phyloP scores from a whole-genome alignment of 1,284 basidiomycete species.

The Pterula multifida region DNA sequence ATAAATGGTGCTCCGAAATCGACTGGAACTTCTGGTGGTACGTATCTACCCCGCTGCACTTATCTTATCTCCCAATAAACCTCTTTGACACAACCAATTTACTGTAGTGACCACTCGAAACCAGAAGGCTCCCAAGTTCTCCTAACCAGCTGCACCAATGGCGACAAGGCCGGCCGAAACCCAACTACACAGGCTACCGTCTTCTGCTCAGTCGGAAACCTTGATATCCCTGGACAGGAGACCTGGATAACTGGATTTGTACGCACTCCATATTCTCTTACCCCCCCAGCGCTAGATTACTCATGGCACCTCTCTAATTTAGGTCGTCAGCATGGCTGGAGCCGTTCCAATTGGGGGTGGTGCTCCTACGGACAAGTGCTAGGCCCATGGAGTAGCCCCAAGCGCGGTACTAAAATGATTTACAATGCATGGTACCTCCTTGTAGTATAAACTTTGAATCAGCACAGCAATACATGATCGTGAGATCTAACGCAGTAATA shows the following conservation, averaged over 20 bases:
- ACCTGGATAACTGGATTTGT: neutral
- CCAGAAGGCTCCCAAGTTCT: neutral
- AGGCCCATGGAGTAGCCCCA: too few relatives aligned
- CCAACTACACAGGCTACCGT: neutral
- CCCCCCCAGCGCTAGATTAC: neutral
- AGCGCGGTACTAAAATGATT: too few relatives aligned
- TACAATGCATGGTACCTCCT: too few relatives aligned
- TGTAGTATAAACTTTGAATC: too few relatives aligned
- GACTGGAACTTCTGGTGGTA: neutral
- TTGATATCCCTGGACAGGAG: constrained; percentile 1
- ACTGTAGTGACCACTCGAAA: neutral
- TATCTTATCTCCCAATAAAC: too few relatives aligned
- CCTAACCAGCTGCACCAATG: neutral
- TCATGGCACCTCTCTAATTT: neutral
- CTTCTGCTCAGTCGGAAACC: constrained; percentile 2
- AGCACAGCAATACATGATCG: too few relatives aligned
- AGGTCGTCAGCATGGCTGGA: neutral
- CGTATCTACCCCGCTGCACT: neutral
- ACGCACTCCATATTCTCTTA: neutral
- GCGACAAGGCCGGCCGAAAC: neutral
- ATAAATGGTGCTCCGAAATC: neutral
- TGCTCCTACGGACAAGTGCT: neutral
- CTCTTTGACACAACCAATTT: too few relatives aligned
- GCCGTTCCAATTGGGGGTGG: neutral
- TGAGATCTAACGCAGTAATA: too few relatives aligned